Evolutionary conservation across 2,329 filamentous ascomycete species (phyloP).

Genomic region (Anthostomella pinea): DNA sequence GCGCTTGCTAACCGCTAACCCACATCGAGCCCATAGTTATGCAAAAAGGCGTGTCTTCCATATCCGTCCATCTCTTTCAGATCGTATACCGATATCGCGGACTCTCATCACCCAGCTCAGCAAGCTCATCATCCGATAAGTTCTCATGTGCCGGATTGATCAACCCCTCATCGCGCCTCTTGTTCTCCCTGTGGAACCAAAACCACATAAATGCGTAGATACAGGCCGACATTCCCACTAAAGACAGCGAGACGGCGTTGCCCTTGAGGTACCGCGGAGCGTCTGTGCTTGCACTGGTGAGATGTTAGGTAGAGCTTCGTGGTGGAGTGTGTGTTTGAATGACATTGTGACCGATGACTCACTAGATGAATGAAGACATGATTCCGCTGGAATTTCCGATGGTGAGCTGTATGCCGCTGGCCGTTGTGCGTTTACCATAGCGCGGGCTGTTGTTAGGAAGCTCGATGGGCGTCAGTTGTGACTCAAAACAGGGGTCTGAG

Average conservation of each 20-base stretch:
- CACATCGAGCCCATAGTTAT: too few species aligned
- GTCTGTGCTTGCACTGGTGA: conserved; percentile 41
- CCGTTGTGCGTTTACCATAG: conserved; percentile 73
- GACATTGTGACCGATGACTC: conserved; percentile 19
- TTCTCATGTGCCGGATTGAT: conserved; percentile 37
- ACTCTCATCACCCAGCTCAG: conserved; percentile 52
- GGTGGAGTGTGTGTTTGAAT: too few species aligned
- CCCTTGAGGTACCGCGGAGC: conserved; percentile 58
- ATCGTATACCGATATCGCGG: conserved; percentile 47
- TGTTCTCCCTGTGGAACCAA: conserved; percentile 49
- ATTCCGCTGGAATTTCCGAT: conserved; percentile 70
- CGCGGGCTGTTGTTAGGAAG: conserved; percentile 67
- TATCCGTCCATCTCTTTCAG: conserved; percentile 17
- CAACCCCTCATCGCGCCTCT: conserved; percentile 38
- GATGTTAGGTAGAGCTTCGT: conserved; percentile 7
- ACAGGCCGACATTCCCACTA: conserved; percentile 53
- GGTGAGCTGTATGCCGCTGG: conserved; percentile 67
- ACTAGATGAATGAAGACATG: conserved; percentile 67
- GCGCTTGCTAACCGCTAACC: too few species aligned
- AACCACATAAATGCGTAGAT: conserved; percentile 55
- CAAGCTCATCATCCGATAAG: conserved; percentile 45
- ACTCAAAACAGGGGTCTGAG: not conserved
- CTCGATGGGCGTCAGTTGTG: conserved; percentile 20
- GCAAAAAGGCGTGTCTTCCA: too few species aligned
- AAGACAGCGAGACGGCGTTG: conserved; percentile 57